phyloP scores from a whole-genome alignment of 495 filamentous ascomycete genomes.

The Evernia prunastri region DNA sequence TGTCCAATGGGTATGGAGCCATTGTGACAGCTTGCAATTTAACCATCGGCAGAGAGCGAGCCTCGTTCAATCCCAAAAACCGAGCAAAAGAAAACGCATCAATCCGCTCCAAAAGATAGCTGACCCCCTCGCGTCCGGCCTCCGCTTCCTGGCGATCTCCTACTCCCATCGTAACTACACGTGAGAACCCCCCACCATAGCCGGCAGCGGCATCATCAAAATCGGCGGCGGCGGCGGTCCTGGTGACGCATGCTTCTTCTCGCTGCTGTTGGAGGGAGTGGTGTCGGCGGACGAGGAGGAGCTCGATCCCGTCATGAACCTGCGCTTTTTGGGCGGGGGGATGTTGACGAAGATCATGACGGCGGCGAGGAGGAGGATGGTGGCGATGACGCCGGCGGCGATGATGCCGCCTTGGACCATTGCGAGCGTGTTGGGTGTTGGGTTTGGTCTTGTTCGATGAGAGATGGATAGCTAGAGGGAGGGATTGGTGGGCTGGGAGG shows the following conservation, averaged over 20 bases:
- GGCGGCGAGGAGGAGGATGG: not conserved
- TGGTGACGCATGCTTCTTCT: not conserved
- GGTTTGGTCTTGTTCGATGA: not conserved
- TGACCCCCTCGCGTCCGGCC: too few species aligned
- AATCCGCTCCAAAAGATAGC: too few species aligned
- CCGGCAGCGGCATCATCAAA: not conserved
- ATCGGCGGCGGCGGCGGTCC: not conserved
- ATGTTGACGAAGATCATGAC: not conserved
- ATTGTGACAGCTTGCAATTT: too few species aligned
- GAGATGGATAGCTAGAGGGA: not conserved
- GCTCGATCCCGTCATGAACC: not conserved
- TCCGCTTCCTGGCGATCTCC: not conserved
- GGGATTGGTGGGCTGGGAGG: not conserved
- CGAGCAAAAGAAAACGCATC: too few species aligned
- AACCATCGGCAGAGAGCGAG: too few species aligned
- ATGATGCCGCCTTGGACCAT: constrained; percentile 3
- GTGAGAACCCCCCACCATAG: not conserved
- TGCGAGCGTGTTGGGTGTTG: not conserved
- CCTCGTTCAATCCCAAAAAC: too few species aligned
- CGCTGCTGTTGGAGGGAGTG: not conserved
- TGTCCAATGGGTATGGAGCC: too few species aligned
- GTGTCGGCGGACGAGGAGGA: not conserved
- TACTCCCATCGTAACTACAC: not conserved
- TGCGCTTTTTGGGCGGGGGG: not conserved
- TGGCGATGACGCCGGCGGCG: not conserved